Percentiles rank a stretch among this genome's conserved stretches.
Evolutionary conservation across 257 asterid genomes (phyloP).

Genomic region (Catharanthus roseus): DNA sequence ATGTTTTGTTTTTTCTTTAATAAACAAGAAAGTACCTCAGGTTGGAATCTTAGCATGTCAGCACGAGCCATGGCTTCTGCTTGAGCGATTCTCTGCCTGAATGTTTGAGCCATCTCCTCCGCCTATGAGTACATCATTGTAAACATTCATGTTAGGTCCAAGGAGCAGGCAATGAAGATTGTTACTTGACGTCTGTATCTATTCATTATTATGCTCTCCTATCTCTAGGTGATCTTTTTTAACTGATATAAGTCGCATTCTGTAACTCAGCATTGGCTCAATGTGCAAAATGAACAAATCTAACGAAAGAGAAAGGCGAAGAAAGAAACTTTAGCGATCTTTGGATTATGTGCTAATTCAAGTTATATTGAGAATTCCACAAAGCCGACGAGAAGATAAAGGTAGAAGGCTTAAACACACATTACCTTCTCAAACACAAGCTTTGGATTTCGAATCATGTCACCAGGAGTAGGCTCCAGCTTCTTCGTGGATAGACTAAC

Average conservation of each 20-base stretch:
- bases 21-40: conserved; percentile 56
- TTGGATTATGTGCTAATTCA: background rate
- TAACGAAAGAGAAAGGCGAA: background rate
- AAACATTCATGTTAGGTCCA: background rate
- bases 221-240: too few species aligned
- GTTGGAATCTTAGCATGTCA: conserved; percentile 95
- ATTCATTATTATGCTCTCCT: background rate
- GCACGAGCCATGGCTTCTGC: conserved; percentile 99
- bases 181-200: background rate
- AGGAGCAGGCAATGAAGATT: background rate
- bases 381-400: background rate
- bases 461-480: conserved; percentile 98
- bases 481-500: conserved; percentile 96
- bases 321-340: background rate
- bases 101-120: conserved; percentile 99
- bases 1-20: background rate
- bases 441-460: conserved; percentile 97
- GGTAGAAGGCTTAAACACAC: background rate
- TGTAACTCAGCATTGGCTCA: background rate
- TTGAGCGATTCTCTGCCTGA: conserved; percentile 99
- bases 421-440: conserved; percentile 87
- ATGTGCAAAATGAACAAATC: background rate
- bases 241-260: background rate
- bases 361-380: background rate
- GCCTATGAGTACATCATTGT: conserved; percentile 47